Percentiles rank a stretch among this genome's conserved stretches.
phyloP scores from a whole-genome alignment of 345 rosid species.

The Populus nigra region DNA sequence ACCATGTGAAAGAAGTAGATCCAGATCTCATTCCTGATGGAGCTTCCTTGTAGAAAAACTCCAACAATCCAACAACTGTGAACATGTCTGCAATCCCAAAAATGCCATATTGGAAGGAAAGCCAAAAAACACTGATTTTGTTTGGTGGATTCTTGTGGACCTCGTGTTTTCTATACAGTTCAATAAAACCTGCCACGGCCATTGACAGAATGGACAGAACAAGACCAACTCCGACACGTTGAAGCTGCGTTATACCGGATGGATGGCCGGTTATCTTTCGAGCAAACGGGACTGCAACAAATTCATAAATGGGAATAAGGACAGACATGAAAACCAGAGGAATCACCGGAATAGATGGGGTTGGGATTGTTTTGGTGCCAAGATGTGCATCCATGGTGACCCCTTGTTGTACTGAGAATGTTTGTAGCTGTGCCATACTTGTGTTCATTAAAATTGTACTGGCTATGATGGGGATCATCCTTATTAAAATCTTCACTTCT shows the following conservation, averaged over 20 bases:
- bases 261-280: conserved; percentile 39
- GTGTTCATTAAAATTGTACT: conserved; percentile 65
- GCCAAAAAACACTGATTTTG: conserved; percentile 36
- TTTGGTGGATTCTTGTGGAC: not conserved
- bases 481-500: conserved; percentile 55
- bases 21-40: conserved; percentile 36
- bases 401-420: conserved; percentile 69
- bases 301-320: conserved; percentile 53
- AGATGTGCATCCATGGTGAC: conserved; percentile 39
- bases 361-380: conserved; percentile 40
- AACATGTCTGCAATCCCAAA: conserved; percentile 43
- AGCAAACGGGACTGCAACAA: conserved; percentile 38
- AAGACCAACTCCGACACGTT: conserved; percentile 21
- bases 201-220: conserved; percentile 18
- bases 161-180: conserved; percentile 31
- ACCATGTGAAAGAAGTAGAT: conserved; percentile 36
- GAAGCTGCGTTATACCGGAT: conserved; percentile 54
- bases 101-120: conserved; percentile 32
- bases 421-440: conserved; percentile 63
- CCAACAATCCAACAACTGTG: conserved; percentile 36
- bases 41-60: conserved; percentile 38
- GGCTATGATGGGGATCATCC: conserved; percentile 53
- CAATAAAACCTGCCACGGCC: conserved; percentile 23
- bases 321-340: conserved; percentile 54
- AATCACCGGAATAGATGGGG: conserved; percentile 59